phyloP scores from a whole-genome alignment of 495 filamentous ascomycete species.

The Cercophora newfieldiana region DNA sequence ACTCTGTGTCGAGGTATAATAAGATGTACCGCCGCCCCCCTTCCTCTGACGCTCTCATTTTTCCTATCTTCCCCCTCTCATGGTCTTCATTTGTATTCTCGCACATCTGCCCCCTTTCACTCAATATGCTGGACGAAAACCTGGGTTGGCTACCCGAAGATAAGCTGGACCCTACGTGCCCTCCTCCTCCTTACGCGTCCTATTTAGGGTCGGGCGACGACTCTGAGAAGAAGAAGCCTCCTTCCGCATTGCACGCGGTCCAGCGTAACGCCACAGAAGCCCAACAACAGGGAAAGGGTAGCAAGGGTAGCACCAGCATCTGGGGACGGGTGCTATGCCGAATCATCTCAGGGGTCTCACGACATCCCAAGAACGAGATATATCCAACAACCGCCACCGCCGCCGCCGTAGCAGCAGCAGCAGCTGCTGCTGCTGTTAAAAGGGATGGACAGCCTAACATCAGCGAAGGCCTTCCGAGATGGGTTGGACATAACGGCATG shows the following conservation, averaged over 20 bases:
- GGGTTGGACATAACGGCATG: constrained; percentile 13
- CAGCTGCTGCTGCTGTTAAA: too few species aligned
- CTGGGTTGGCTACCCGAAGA: too few species aligned
- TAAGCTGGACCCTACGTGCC: too few species aligned
- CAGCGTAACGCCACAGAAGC: constrained; percentile 9
- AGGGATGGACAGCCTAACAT: too few species aligned
- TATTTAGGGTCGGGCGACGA: constrained; percentile 10
- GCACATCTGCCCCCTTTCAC: constrained; percentile 6
- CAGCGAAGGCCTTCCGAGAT: constrained; percentile 8
- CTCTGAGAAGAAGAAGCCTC: too few species aligned
- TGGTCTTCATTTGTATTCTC: constrained; percentile 16
- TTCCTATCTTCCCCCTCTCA: constrained; percentile 1
- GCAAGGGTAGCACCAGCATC: constrained; percentile 11
- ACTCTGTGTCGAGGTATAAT: constrained; percentile 12
- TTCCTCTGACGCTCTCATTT: too few species aligned
- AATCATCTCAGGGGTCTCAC: constrained; percentile 12
- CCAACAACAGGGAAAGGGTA: constrained; percentile 12
- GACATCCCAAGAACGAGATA: constrained; percentile 10
- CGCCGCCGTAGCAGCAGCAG: neutral
- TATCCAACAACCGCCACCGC: neutral
- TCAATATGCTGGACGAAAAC: constrained; percentile 11
- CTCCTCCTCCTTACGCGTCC: constrained; percentile 12
- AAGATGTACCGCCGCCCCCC: too few species aligned
- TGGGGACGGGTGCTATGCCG: constrained; percentile 12
- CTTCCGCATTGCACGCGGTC: too few species aligned